Base-by-base conservation (phyloP, 2,329 filamentous ascomycete genomes). In the Allantophomopsis lycopodina region DNA sequence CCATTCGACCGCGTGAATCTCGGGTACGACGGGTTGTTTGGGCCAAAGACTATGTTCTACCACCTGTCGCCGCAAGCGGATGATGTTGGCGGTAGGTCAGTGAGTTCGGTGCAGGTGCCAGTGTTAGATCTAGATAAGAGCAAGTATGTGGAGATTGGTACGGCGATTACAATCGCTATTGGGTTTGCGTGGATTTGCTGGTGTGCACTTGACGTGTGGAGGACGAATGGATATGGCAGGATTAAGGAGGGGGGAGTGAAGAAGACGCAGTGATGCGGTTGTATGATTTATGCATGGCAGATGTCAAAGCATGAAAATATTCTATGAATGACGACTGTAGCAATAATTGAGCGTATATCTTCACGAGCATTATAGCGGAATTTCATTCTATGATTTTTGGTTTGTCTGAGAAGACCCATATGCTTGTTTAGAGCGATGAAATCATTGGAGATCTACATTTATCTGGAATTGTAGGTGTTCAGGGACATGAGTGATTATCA, bases 11-110 rank as follows among this genome's bases (percentile, higher is more conserved):
- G 84, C 5, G 64, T 69, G n/a, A 75, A 85, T 53, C 52, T 95
- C n/a, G 88, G 87, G 1, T 95, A 88, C 56, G 89, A 95, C 47
- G 73, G 70, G 0, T 59, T 93, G 7, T 95, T 95, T 56, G 75
- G 73, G 2, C 69, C 75, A 1, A 69, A 74, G 37, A 94, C 86
- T 0, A 68, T 84, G 54, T 95, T 94, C 55, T 93, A 87, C 68
- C 86, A 95, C 55, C 57, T 83, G 2, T 63, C 68, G 30, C 79
- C 80, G 11, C 30, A 49, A 7, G 35, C 36, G 5, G 37, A 40
- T 2, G 43, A 40, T 30, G 28, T 31, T 23, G 46, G 36, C 16
- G 40, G 34, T 14, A 23, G 10, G 18, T 23, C n/a, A 14, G 44
- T 36, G 6, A 44, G 37, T 7, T 44, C 53, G 36, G 59, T 84